Evolutionary conservation across 495 filamentous ascomycete genomes (phyloP).

Genomic region (Baudoinia panamericana): DNA sequence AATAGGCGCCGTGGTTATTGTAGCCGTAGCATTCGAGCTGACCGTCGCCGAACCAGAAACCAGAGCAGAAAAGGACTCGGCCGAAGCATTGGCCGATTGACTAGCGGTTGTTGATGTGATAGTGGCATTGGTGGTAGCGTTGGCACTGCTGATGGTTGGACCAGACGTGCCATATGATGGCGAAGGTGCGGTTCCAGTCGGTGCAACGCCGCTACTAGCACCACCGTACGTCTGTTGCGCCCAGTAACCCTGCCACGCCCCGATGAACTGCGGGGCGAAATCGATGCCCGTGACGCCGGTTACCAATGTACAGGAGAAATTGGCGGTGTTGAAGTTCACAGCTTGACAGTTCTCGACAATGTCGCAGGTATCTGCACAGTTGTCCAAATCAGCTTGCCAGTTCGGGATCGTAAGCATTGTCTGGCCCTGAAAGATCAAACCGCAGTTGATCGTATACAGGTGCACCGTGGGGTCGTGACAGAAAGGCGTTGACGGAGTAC

Average conservation of each 20-base stretch:
- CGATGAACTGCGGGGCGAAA: not conserved
- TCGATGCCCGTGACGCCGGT: conserved; percentile 3
- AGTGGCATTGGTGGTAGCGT: too few species aligned
- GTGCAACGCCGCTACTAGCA: not conserved
- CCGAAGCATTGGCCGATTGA: too few species aligned
- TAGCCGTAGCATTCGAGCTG: too few species aligned
- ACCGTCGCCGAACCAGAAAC: too few species aligned
- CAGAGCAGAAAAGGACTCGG: too few species aligned
- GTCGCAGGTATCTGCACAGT: conserved; percentile 5
- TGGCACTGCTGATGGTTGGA: conserved; percentile 1
- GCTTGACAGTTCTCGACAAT: not conserved
- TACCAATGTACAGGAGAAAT: not conserved
- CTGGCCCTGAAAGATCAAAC: conserved; percentile 4
- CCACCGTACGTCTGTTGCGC: not conserved
- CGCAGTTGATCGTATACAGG: conserved; percentile 12
- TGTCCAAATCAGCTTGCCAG: not conserved
- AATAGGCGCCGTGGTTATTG: too few species aligned
- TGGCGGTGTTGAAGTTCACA: not conserved
- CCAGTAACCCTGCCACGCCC: conserved; percentile 9
- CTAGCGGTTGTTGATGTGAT: too few species aligned
- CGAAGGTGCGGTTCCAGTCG: too few species aligned
- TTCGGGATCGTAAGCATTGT: not conserved
- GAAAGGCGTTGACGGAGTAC: conserved; percentile 4
- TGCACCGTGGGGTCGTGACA: not conserved
- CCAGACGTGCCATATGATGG: conserved; percentile 1